Conservation (phyloP, 805 yeast species). For the Saccharomyces mikatae region DNA sequence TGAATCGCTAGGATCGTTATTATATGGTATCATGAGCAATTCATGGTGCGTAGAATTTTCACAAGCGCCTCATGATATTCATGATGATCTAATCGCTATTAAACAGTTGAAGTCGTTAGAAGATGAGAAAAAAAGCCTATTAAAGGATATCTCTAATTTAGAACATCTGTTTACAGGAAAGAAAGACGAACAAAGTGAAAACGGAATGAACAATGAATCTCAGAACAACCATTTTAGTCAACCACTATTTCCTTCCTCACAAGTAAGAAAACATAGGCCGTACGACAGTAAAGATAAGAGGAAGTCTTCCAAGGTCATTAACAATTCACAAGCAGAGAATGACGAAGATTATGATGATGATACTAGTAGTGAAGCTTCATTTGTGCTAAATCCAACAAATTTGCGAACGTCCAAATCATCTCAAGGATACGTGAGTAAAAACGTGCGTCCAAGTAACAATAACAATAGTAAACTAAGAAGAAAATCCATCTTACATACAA, state of each 20-base stretch:
- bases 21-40: constrained; percentile 74
- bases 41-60: constrained; percentile 81
- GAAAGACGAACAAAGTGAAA: constrained; percentile 1
- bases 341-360: constrained; percentile 17
- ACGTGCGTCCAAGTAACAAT: background rate
- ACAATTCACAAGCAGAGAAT: background rate
- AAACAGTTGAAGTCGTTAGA: constrained; percentile 15
- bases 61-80: constrained; percentile 21
- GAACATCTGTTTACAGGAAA: background rate
- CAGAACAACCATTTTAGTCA: constrained; percentile 3
- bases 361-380: constrained; percentile 29
- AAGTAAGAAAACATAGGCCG: constrained; percentile 1
- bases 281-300: background rate
- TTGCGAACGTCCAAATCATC: constrained; percentile 1
- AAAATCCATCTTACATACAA: constrained; percentile 28
- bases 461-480: constrained; percentile 20
- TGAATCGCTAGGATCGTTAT: constrained; percentile 67
- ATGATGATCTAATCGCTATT: constrained; percentile 18
- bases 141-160: constrained; percentile 6
- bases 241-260: constrained; percentile 10
- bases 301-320: background rate
- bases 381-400: constrained; percentile 25
- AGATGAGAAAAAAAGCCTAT: constrained; percentile 13
- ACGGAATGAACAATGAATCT: background rate
- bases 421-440: constrained; percentile 2